Base-by-base conservation (phyloP, 2,329 filamentous ascomycete species). In the Graphiopsis chlorocephala region DNA sequence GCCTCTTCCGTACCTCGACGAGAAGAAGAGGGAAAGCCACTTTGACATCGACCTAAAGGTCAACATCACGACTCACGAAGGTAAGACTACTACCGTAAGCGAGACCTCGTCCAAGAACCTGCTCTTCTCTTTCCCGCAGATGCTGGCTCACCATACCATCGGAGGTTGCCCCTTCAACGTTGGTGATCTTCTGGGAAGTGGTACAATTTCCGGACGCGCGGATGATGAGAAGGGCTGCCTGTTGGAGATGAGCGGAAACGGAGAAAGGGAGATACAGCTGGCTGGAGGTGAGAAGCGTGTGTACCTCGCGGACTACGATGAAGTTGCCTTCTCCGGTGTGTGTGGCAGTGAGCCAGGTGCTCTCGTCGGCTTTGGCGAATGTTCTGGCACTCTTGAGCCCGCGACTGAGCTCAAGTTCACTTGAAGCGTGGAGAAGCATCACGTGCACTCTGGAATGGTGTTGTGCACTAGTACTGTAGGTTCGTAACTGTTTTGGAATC, bases 111-210 rank as follows among this genome's bases (percentile, higher is more conserved):
- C 87, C 11, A 85, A 82, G 68, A 85, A 93, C 72, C 81, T 94
- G 12, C 81, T 94, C n/a, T 94, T 88, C 83, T 93, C 90, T 0
- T 94, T 93, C 78, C 85, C 89, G 4, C 91, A 94, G 75, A 93
- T 93, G 90, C 81, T 94, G 47, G 86, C 91, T 1, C 91, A 94
- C 74, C 91, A 94, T 74, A 87, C 88, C 1, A 84, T 91, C 55
- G 90, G 88, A 1, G 91, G 91, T 6, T 95, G 91, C 75, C 86
- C 88, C 3, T 83, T 95, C 82, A 84, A 86, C 55, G 84, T 88
- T 0, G 91, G 91, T 35, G 91, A 95, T 73, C 77, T 95, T 61
- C 79, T 95, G 6, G 91, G 90, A 2, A 91, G 89, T 2, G 91
- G 91, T 3, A 95, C 91, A 1, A 94, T 95, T 71, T 89, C 86